Evolutionary conservation across 1,284 basidiomycete species (phyloP), one percentile per base, ranked within the genome.

Genomic region (Pseudozyma sp.): DNA sequence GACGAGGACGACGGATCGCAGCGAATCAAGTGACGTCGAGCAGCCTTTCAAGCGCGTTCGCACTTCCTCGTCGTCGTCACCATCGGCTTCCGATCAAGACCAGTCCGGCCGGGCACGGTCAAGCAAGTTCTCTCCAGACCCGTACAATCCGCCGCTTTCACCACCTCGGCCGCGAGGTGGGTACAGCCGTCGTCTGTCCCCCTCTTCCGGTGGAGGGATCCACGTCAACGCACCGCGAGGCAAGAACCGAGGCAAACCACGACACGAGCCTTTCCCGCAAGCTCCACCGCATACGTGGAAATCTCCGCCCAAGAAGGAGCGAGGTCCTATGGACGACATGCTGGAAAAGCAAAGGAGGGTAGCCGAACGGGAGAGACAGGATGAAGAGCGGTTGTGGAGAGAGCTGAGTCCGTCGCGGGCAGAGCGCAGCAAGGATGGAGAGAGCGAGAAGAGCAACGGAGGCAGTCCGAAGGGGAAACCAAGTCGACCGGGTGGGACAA

Each of bases 111-210:
- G 39, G 24, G 31, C 30, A 5, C 48, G 61, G n/a, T 70, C 68
- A 0, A 61, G 54, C 7, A 50, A 54, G 29, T 80, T 73, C 57
- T 75, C 71, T 8, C 78, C 78, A 4, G 76, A 80, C 34, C 78
- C 76, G 0, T 80, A 50, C 58, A 74, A 78, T 46, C 78, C 78
- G 1, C 78, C 78, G 5, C 30, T 69, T 14, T 78, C 78, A 0
- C 69, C 78, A 19, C 66, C 57, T 1, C 61, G 73, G 3, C 72
- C 75, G 1, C 37, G 47, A 8, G 77, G 77, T 13, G 72, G 69
- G 5, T 78, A 73, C 61, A 66, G 60, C 24, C 65, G 71, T 29
- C 35, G 37, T 2, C 60, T 73, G 29, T 63, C 63, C 13, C 63
- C 69, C 3, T 31, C 68, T 1, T 61, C 56, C 10, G 68, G 68